A percentile compares a stretch with the other conserved stretches of the same genome.
Conservation (phyloP, 2,329 filamentous ascomycete genomes). For the Fusarium multiceps region DNA sequence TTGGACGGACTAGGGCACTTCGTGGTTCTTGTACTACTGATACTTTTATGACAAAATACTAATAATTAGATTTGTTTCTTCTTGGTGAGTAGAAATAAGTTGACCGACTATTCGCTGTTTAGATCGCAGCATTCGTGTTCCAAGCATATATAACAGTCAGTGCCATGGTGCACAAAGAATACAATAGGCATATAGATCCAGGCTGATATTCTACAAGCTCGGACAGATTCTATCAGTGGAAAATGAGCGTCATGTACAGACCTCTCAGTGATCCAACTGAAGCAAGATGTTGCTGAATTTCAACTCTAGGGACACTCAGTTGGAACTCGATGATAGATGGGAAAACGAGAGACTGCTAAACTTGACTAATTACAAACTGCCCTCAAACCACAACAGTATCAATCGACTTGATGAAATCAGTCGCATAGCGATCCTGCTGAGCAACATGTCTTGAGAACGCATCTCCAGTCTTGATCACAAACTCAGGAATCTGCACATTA, state of each 20-base stretch:
- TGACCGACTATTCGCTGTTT: not conserved
- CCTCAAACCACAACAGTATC: slow-evolving; percentile 14
- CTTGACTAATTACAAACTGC: not conserved
- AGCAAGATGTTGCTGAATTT: not conserved
- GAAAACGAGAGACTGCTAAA: not conserved
- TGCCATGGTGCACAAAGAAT: not conserved
- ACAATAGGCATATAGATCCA: not conserved
- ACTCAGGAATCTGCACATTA: slow-evolving; percentile 32
- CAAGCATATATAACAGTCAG: not conserved
- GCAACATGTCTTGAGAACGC: slow-evolving; percentile 33
- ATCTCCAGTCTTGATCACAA: slow-evolving; percentile 37
- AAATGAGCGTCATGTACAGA: not conserved
- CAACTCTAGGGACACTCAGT: not conserved
- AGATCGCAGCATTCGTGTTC: not conserved
- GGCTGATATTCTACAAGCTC: not conserved
- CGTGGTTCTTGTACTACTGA: slow-evolving; percentile 37
- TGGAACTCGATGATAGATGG: not conserved
- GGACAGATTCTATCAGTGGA: not conserved
- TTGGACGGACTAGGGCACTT: slow-evolving; percentile 22
- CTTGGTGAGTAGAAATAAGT: not conserved
- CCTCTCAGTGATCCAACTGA: not conserved
- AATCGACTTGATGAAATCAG: slow-evolving; percentile 31
- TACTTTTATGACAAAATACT: slow-evolving; percentile 37
- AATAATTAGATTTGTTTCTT: slow-evolving; percentile 29
- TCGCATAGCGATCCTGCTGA: slow-evolving; percentile 30